Evolutionary conservation across 108 stramenopile species (phyloP), one percentile per base, ranked within the genome.

Genomic region (Skeletonema menzelii): DNA sequence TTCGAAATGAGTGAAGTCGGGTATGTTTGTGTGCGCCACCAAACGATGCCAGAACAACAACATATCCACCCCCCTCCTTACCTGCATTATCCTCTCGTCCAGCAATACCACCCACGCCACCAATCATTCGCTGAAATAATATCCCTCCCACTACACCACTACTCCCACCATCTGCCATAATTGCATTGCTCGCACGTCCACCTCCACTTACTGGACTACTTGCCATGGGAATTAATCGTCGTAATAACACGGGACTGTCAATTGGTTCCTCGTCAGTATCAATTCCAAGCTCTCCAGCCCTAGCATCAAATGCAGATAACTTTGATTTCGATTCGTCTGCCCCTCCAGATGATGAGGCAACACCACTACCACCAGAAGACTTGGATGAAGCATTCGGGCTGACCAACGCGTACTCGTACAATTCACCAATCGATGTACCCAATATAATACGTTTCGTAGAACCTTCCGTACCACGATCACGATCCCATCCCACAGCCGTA

Each of bases 401-500:
- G 0, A 82, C 66, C 15, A 93, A 70, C 20, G 86, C 65, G 68
- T 91, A 91, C 67, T 94, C 90, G 34, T 94, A 94, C 27, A 94
- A 78, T 75, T 91, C 90, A n/a, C 90, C 93, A 28, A 65, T 44
- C 37, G 77, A 84, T 46, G 90, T 94, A 62, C 90, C 93, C 63
- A 94, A 60, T 24, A 94, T 63, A 40, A 94, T 88, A 42, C 77
- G 82, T 22, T 88, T 87, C 27, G 84, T 88, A 8, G 90, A 87
- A 14, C 93, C 90, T 68, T 94, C 93, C 10, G 93, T 94, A 34
- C 93, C 93, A 31, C 80, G 77, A 59, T 90, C 88, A 74, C 79
- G 70, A 85, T 91, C 89, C 93, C 93, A 94, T 2, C 88, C 93
- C 13, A 94, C 86, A 7, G 90, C 86, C 15, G 93, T 94, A 4